A percentile compares a stretch with the other conserved stretches of the same genome.
Evolutionary conservation across 116 monocot species (phyloP).

Genomic region (Dioscorea cayenensis): DNA sequence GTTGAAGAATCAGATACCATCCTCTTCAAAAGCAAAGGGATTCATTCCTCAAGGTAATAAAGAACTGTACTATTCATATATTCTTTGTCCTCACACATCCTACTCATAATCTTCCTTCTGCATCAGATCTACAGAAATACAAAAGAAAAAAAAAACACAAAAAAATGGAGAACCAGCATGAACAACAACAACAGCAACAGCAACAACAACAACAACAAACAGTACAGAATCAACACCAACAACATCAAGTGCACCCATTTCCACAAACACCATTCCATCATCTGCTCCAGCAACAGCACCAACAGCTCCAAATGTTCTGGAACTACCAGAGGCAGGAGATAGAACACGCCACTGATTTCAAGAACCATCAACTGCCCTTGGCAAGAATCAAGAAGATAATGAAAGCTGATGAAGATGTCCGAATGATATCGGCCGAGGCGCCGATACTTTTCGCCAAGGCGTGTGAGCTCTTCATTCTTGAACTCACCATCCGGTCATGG

Average conservation of each 20-base stretch:
- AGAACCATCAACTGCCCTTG: slow-evolving; percentile 44
- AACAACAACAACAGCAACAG: too few relatives aligned
- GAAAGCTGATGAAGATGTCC: slow-evolving; percentile 61
- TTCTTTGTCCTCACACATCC: too few relatives aligned
- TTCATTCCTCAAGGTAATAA: too few relatives aligned
- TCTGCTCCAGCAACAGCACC: slow-evolving; percentile 38
- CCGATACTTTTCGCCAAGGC: slow-evolving; percentile 52
- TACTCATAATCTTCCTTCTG: too few relatives aligned
- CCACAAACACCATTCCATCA: slow-evolving; percentile 10
- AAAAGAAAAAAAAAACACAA: neutral
- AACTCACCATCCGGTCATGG: slow-evolving; percentile 53
- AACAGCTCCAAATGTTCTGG: slow-evolving; percentile 54
- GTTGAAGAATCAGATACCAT: too few relatives aligned
- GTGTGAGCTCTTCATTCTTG: slow-evolving; percentile 61
- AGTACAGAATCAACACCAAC: neutral
- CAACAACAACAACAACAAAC: neutral
- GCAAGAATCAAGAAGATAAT: slow-evolving; percentile 59
- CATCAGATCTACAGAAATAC: too few relatives aligned
- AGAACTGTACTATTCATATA: too few relatives aligned
- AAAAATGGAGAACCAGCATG: slow-evolving; percentile 9
- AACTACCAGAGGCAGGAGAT: slow-evolving; percentile 38
- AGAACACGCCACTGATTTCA: slow-evolving; percentile 34
- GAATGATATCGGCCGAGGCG: slow-evolving; percentile 51
- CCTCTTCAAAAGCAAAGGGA: too few relatives aligned
- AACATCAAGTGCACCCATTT: too few relatives aligned